Evolutionary conservation across 1,139 yeast species (phyloP).

Genomic region (Blastobotrys illinoisensis): DNA sequence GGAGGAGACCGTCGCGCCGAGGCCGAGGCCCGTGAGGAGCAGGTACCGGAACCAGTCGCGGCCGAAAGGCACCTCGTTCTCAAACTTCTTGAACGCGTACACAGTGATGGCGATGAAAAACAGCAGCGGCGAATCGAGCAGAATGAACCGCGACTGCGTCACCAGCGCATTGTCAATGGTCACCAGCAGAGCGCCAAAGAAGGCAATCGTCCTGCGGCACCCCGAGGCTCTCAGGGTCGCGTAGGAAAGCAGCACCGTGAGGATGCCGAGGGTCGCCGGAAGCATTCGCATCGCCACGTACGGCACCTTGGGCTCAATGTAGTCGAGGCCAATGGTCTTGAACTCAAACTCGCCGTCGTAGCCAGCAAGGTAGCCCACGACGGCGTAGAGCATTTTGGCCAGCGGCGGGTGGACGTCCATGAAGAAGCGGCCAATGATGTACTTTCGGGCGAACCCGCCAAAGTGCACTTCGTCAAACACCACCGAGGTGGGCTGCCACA

Average conservation of each 20-base stretch:
- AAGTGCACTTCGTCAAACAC: conserved; percentile 91
- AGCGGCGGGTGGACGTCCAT: conserved; percentile 98
- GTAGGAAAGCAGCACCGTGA: conserved; percentile 70
- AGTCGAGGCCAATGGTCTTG: conserved; percentile 82
- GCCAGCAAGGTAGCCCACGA: conserved; percentile 83
- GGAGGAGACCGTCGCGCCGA: conserved; percentile 84
- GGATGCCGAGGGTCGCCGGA: conserved; percentile 78
- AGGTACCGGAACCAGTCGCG: conserved; percentile 65
- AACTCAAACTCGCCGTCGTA: conserved; percentile 89
- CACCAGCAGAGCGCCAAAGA: conserved; percentile 60
- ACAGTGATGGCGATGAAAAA: conserved; percentile 86
- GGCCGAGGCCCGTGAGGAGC: conserved; percentile 67
- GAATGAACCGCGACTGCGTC: conserved; percentile 84
- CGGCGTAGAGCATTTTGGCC: conserved; percentile 88
- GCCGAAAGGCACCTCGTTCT: conserved; percentile 69
- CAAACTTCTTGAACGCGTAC: conserved; percentile 76
- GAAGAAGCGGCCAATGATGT: conserved; percentile 63
- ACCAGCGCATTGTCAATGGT: conserved; percentile 79
- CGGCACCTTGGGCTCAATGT: conserved; percentile 72
- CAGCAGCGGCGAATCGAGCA: conserved; percentile 84
- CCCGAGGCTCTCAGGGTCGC: conserved; percentile 84
- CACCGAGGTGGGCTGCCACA: conserved; percentile 68
- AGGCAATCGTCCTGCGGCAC: conserved; percentile 70
- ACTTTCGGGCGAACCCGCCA: conserved; percentile 63
- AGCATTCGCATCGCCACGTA: conserved; percentile 80